A percentile compares a stretch with the other conserved stretches of the same genome.
phyloP scores from a whole-genome alignment of 306 rosid species.

The Glycine soja region DNA sequence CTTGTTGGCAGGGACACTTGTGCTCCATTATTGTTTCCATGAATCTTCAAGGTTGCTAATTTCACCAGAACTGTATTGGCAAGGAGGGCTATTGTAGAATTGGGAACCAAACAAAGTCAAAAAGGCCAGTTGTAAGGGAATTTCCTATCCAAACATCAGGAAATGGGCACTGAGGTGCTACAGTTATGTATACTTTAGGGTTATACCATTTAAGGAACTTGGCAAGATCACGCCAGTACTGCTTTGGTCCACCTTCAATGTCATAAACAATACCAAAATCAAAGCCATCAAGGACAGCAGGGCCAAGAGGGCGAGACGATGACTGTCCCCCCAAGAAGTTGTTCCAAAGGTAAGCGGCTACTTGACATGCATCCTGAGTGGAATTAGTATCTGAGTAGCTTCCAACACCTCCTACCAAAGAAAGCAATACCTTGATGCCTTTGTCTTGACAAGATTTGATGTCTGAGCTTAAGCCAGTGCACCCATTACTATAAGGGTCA shows the following conservation, averaged over 20 bases:
- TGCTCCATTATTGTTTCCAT: conserved; percentile 27
- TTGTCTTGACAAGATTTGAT: not conserved
- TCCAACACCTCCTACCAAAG: not conserved
- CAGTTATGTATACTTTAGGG: not conserved
- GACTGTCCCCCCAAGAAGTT: not conserved
- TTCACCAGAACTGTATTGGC: conserved; percentile 24
- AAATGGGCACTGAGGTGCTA: conserved; percentile 1
- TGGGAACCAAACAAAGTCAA: conserved; percentile 54
- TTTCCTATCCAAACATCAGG: conserved; percentile 54
- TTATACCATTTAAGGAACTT: not conserved
- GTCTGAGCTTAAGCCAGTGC: conserved; percentile 10
- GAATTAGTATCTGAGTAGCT: not conserved
- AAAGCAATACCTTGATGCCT: not conserved
- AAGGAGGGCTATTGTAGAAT: conserved; percentile 42
- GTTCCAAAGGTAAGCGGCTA: not conserved
- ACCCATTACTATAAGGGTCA: not conserved
- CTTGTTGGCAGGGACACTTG: not conserved
- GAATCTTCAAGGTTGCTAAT: conserved; percentile 34
- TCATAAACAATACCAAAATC: conserved; percentile 6
- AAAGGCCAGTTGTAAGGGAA: conserved; percentile 40
- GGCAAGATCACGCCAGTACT: not conserved
- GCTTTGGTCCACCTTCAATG: not conserved
- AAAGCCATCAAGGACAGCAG: conserved; percentile 19
- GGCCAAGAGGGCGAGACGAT: conserved; percentile 4
- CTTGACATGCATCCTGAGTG: not conserved